Evolutionary conservation across 2,329 filamentous ascomycete genomes (phyloP), one percentile per base, ranked within the genome.

Genomic region (Claviceps sorghi): DNA sequence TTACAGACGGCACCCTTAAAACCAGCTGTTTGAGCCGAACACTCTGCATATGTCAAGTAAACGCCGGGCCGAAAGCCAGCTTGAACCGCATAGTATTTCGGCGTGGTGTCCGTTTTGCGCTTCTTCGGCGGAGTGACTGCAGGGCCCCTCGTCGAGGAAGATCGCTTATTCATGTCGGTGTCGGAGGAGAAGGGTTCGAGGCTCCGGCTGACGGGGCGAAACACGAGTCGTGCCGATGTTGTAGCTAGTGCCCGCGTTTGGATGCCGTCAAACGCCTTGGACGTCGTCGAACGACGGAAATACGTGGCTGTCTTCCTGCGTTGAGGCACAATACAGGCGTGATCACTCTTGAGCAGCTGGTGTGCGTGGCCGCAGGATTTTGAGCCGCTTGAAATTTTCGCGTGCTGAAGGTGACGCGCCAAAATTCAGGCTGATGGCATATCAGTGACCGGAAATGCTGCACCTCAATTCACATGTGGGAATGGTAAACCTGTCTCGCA

Each of bases 1-100:
- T 66, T 71, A 88, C 85, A 88, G 38, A 77, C 68, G 53, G 84
- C 84, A 21, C 83, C 83, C 61, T 69, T 72, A 64, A 76, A 83
- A 1, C 80, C 79, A 0, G 73, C 70, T 40, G 75, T 83, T 62
- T 83, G 78, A 53, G 70, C 67, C 63, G 80, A 72, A 59, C 81
- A 84, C 50, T 82, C 77, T n/a, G 70, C 61, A 72, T 80, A 85
- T 2, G 68, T 75, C 53, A 71, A 64, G 62, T 83, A 84, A n/a
- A 85, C 75, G 8, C 82, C 80, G 0, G 79, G 78, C 13, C 63
- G 66, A 55, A 72, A 69, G 17, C 82, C 81, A 41, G 68, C 71
- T 44, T 73, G 72, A 32, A 85, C 82, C 22, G 77, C 82, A 61
- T 85, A 85, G 62, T 72, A 85, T 59, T 83, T 84, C 54, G 71